Base-by-base conservation (phyloP, 78 protist species). In the Planoprotostelium fungivorum region DNA sequence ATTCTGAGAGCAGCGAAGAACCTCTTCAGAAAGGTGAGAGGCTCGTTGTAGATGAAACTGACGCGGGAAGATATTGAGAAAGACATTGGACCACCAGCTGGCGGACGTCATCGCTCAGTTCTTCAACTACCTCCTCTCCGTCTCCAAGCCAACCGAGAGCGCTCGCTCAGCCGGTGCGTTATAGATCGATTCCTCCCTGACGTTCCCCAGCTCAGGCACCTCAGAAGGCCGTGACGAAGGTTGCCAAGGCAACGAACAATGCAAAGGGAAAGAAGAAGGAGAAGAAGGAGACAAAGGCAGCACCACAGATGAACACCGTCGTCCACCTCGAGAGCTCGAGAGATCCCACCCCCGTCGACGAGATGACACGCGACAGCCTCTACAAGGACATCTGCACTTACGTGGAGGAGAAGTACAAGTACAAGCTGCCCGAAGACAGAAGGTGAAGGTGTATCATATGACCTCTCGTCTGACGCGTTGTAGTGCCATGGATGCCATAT, bases 1-100 rank as follows among this genome's bases (percentile, higher is more conserved):
- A 89, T 94, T 28, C 35, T 83, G 0, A 39, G 96, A 73, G 94
- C 95, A 34, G 84, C 94, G 84, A 91, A 94, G 84, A 89, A 88
- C n/a, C 34, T 88, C 16, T 93, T 94, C 83, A 89, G 73, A 5
- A 16, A 51, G 73, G 73, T 51, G 73, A 51, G 73, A 51, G 73
- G 73, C 73, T 5, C 73, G 73, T 5, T 51, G 73, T 51, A 51
- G 73, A 51, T 51, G 73, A 16, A 16, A 5, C 16, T 16, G 16
- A 51, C 5, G 16, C 16, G 73, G 73, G 73, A 84, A 34, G 51
- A 73, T 1, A 34, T 36, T 0, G 31, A 90, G 37, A 88, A 89
- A 86, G 39, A 84, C 0, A 63, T 88, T 25, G 63, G 84, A 0
- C 85, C 34, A 28, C 16, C 85, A 94, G 34, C 34, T 94, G 35